A percentile compares a stretch with the other conserved stretches of the same genome.
Conservation (phyloP, 352 stramenopile species). For the Plasmopara viticola region DNA sequence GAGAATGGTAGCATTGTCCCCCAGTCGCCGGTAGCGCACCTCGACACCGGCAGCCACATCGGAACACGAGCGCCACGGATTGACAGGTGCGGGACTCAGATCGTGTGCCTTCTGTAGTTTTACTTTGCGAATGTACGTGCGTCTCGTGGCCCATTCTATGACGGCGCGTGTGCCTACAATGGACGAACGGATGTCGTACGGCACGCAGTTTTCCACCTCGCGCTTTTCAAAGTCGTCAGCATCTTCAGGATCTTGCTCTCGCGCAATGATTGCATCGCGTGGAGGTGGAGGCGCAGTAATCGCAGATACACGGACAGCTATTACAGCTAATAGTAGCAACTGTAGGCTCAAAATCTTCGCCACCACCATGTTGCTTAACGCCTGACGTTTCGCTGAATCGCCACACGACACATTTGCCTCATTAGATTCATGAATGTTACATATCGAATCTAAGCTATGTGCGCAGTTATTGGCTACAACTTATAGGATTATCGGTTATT, state of each 20-base stretch:
- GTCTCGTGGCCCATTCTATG: constrained; percentile 64
- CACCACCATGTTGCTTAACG: no score
- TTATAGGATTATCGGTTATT: no score
- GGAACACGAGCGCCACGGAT: constrained; percentile 64
- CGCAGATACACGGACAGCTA: constrained; percentile 1
- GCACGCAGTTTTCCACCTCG: constrained; percentile 82
- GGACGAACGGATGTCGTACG: constrained; percentile 71
- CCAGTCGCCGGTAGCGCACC: constrained; percentile 44
- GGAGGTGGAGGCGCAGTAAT: constrained; percentile 2
- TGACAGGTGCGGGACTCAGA: constrained; percentile 15
- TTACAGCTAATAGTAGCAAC: no score
- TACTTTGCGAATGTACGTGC: constrained; percentile 69
- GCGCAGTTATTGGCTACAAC: no score
- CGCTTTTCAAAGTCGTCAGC: constrained; percentile 63
- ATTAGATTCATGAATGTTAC: no score
- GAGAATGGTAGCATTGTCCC: constrained; percentile 26
- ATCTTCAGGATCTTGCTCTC: constrained; percentile 40
- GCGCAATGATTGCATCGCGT: constrained; percentile 12
- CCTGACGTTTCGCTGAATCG: no score
- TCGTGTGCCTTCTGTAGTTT: constrained; percentile 40
- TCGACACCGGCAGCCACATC: constrained; percentile 52
- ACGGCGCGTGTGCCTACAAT: constrained; percentile 43
- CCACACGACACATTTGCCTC: no score
- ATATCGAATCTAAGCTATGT: no score
- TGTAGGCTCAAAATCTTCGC: no score